Evolutionary conservation across 208 protist genomes (phyloP).

Genomic region (Tritrichomonas foetus): DNA sequence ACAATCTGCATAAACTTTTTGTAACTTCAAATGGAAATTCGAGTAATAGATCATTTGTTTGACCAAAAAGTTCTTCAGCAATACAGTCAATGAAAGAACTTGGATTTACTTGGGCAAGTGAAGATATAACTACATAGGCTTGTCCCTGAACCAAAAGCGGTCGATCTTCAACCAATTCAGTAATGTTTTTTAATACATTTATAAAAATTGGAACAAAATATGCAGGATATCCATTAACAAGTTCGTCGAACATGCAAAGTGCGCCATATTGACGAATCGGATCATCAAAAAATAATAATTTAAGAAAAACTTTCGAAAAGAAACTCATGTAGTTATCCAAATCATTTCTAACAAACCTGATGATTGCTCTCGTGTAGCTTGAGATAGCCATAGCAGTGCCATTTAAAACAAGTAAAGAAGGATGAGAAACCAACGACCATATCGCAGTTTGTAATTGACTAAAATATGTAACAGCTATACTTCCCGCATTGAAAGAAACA

Average conservation of each 20-base stretch:
- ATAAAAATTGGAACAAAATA: slow-evolving; percentile 1
- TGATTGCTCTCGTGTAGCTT: not conserved
- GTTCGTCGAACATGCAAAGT: not conserved
- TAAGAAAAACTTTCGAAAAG: not conserved
- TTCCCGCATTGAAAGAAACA: not conserved
- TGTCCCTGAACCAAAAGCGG: not conserved
- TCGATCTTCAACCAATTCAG: not conserved
- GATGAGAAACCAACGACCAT: not conserved
- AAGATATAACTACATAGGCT: not conserved
- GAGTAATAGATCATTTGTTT: not conserved
- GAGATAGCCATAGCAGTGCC: not conserved
- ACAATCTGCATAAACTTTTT: not conserved
- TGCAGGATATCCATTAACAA: not conserved
- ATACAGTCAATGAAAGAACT: not conserved
- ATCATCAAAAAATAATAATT: not conserved
- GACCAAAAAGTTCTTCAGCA: not conserved
- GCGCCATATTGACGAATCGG: not conserved
- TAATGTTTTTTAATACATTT: not conserved
- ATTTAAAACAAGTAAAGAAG: not conserved
- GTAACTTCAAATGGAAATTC: not conserved
- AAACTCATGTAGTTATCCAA: not conserved
- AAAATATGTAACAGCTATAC: not conserved
- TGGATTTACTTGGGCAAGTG: not conserved
- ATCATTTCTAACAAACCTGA: not conserved
- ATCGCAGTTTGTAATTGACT: not conserved